Evolutionary conservation across 768 basidiomycete genomes (phyloP), one percentile per base, ranked within the genome.

Genomic region (Hygrophoropsis aurantiaca): DNA sequence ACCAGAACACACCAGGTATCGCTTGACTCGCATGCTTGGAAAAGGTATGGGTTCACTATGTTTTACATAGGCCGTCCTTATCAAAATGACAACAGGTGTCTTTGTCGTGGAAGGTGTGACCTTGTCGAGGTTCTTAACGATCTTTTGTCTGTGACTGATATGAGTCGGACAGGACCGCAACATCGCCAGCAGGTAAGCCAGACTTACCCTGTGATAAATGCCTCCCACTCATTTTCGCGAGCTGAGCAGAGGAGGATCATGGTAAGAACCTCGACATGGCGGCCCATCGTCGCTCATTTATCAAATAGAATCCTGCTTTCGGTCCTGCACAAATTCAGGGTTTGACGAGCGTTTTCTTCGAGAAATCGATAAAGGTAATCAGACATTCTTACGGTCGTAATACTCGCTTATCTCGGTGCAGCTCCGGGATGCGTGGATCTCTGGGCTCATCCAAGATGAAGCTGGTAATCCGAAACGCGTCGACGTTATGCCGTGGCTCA

Each of bases 281-380:
- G 13, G 25, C 3, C 24, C 6, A 5, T 13, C 6, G 20, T 4
- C 10, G 21, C 36, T 38, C 20, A 38, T 8, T n/a, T 6, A 16
- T 9, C 45, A 16, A 15, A 7, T 36, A 69, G 81, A 84, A 82
- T 52, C 81, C 81, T 10, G 80, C 80, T 0, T 85, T 85, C 57
- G 79, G 81, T 1, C 67, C 70, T 5, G 61, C 74, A 1, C 80
- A 82, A 52, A 72, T 83, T 30, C 67, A 80, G 3, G 75, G 78
- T 43, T 55, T 82, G 15, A 79, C 78, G 0, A 70, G 69, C 16
- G 75, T 81, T 20, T 82, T 83, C 48, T 54, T 79, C 5, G 73
- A 78, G 10, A 83, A 82, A 56, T 64, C 81, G 1, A 52, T 74
- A 1, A 65, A 80, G 60, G 81, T 78, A 56, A 26, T 39, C 11